These are phyloP conservation scores for Phyllostachys edulis DNA, from an alignment of 176 grass and related monocot species.

Conservation along the genomic window DNA sequence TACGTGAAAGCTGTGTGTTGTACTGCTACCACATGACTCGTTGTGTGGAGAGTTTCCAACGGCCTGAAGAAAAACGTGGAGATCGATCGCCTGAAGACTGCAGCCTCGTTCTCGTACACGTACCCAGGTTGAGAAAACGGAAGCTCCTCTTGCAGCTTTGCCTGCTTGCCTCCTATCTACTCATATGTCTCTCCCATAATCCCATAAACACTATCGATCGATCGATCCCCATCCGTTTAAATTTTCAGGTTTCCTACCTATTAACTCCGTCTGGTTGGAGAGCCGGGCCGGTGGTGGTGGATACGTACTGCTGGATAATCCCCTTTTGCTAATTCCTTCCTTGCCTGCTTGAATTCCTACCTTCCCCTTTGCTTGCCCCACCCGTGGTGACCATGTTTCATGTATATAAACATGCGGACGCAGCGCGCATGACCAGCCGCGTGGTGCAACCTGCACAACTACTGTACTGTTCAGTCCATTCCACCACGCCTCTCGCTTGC, in stretches of 20 bases:
- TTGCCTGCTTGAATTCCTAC: background rate
- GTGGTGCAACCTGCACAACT: background rate
- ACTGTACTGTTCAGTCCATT: background rate
- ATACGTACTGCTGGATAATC: background rate
- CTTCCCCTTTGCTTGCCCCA: background rate
- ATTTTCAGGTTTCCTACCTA: background rate
- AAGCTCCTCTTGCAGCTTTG: too few species aligned
- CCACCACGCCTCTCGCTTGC: background rate
- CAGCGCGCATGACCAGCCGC: background rate
- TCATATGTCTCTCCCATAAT: background rate
- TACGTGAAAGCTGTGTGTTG: too few species aligned
- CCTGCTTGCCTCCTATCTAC: too few species aligned
- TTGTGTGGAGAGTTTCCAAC: too few species aligned
- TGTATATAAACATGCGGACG: conserved; percentile 23
- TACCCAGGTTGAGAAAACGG: background rate
- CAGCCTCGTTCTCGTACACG: background rate
- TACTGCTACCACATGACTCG: background rate
- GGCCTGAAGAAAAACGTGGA: too few species aligned
- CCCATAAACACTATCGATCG: background rate
- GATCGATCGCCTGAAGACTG: background rate
- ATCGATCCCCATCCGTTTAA: background rate
- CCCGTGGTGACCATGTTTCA: background rate
- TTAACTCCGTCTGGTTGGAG: conserved; percentile 34
- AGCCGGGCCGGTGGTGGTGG: background rate
- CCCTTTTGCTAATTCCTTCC: background rate